Evolutionary conservation across 805 yeast species (phyloP).

Genomic region (Saturnispora hagleri): DNA sequence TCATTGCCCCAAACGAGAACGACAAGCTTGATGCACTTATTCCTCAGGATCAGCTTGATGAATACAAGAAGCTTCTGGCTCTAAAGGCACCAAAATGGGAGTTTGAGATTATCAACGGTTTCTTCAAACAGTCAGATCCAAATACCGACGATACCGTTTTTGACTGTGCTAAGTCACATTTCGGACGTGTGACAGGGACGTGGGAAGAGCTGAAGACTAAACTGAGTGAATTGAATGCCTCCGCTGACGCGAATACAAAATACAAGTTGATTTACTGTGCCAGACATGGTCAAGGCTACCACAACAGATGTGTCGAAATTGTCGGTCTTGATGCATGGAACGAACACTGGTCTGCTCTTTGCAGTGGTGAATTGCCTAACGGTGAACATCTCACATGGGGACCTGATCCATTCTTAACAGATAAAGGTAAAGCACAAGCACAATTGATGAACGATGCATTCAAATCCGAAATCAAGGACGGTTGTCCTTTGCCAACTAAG

Average conservation of each 20-base stretch:
- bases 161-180: conserved; percentile 33
- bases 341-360: conserved; percentile 39
- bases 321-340: conserved; percentile 55
- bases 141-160: conserved; percentile 39
- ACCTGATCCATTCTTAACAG: conserved; percentile 54
- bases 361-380: conserved; percentile 33
- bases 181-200: conserved; percentile 33
- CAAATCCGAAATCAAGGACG: conserved; percentile 33
- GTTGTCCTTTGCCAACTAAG: conserved; percentile 47
- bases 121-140: conserved; percentile 38
- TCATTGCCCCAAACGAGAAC: conserved; percentile 13
- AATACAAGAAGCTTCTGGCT: conserved; percentile 5
- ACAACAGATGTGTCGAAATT: conserved; percentile 44
- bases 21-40: conserved; percentile 25
- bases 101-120: conserved; percentile 41
- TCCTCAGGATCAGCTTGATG: conserved; percentile 12
- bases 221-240: conserved; percentile 29
- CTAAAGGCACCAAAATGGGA: conserved; percentile 27
- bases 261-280: conserved; percentile 47
- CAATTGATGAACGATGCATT: conserved; percentile 36
- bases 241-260: conserved; percentile 29
- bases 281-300: conserved; percentile 66
- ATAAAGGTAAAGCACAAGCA: conserved; percentile 48
- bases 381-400: conserved; percentile 44
- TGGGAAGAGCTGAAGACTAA: conserved; percentile 33